Evolutionary conservation across 495 filamentous ascomycete species (phyloP).

Genomic region (Penicillium soppii): DNA sequence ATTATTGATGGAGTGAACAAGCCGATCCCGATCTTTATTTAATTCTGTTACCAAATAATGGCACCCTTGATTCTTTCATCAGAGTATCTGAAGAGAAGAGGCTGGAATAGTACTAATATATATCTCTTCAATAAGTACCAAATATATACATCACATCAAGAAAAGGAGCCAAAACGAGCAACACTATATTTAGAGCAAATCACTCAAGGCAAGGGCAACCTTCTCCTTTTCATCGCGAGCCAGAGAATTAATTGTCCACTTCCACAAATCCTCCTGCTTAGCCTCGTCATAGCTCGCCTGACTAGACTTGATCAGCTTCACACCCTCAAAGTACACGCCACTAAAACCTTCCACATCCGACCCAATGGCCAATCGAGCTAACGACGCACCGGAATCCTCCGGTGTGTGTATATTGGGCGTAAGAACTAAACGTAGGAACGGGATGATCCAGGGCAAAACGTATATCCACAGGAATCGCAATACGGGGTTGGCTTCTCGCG

Average conservation of each 20-base stretch:
- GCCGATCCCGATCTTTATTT: no score
- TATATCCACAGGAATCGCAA: slow-evolving; percentile 24
- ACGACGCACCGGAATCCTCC: slow-evolving; percentile 33
- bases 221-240: slow-evolving; percentile 32
- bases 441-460: slow-evolving; percentile 35
- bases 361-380: slow-evolving; percentile 35
- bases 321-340: slow-evolving; percentile 40
- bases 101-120: no score
- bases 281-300: slow-evolving; percentile 34
- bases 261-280: slow-evolving; percentile 49
- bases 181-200: no score
- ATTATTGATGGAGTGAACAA: no score
- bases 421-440: slow-evolving; percentile 29
- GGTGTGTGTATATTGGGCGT: slow-evolving; percentile 33
- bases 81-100: no score
- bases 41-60: no score
- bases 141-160: no score
- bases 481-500: slow-evolving; percentile 17
- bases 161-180: no score
- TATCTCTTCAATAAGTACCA: no score
- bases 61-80: no score
- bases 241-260: slow-evolving; percentile 46
- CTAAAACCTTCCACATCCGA: slow-evolving; percentile 25
- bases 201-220: no score
- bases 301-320: slow-evolving; percentile 35